phyloP scores from a whole-genome alignment of 768 basidiomycete species.

The Trametes villosa region DNA sequence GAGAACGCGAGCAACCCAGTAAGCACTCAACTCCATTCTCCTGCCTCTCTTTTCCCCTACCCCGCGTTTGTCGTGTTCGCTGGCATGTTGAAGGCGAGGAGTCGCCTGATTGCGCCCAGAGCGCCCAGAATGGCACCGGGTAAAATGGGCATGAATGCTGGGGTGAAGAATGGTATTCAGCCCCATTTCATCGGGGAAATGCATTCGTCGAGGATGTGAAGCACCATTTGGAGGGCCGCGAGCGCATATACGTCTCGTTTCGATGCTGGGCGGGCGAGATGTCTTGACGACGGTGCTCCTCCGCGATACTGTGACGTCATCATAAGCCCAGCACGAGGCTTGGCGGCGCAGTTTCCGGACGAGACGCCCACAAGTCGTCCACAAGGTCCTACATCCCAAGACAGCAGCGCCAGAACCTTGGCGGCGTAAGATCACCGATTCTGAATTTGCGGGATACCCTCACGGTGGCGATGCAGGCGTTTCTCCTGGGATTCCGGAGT shows the following conservation, averaged over 20 bases:
- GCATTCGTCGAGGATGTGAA: no score
- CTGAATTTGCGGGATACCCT: constrained; percentile 27
- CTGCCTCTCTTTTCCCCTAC: background rate
- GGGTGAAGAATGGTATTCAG: no score
- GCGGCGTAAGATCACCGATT: constrained; percentile 36
- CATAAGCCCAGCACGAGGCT: constrained; percentile 45
- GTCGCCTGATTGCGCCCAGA: no score
- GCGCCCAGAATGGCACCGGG: no score
- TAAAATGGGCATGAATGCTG: no score
- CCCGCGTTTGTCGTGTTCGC: background rate
- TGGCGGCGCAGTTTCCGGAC: constrained; percentile 49
- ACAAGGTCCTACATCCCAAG: constrained; percentile 33
- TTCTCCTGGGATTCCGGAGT: constrained; percentile 1
- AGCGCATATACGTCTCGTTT: no score
- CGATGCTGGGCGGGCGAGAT: constrained; percentile 26
- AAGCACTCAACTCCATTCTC: constrained; percentile 3
- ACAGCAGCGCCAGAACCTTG: constrained; percentile 30
- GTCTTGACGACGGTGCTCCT: constrained; percentile 38
- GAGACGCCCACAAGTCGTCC: constrained; percentile 44
- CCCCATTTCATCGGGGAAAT: no score
- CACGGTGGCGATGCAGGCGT: constrained; percentile 40
- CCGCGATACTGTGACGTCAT: constrained; percentile 36
- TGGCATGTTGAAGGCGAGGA: constrained; percentile 34
- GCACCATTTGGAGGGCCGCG: no score
- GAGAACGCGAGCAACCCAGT: constrained; percentile 40